A percentile compares a stretch with the other conserved stretches of the same genome.
phyloP scores from a whole-genome alignment of 2,329 filamentous ascomycete species.

The Alternaria solani region DNA sequence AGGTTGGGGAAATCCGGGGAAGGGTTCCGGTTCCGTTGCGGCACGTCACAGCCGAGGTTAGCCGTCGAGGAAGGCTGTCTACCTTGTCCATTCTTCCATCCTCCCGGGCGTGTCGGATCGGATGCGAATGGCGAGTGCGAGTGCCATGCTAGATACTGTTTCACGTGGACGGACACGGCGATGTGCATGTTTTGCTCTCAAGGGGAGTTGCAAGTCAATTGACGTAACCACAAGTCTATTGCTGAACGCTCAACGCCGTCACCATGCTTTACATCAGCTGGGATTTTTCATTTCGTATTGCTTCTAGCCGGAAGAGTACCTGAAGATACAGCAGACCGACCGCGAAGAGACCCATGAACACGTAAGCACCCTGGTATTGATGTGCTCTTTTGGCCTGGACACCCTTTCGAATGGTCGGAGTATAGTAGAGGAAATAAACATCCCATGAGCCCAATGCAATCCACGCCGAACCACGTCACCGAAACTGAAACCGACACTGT shows the following conservation, averaged over 20 bases:
- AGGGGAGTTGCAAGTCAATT: conserved; percentile 34
- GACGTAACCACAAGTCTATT: conserved; percentile 21
- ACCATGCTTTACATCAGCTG: conserved; percentile 46
- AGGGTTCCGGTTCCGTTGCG: conserved; percentile 20
- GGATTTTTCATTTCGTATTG: conserved; percentile 51
- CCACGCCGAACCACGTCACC: conserved; percentile 46
- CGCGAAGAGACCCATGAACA: conserved; percentile 52
- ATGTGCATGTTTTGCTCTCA: background rate
- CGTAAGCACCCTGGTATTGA: conserved; percentile 46
- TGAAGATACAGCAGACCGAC: conserved; percentile 48
- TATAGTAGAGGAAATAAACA: conserved; percentile 49
- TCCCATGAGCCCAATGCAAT: conserved; percentile 51
- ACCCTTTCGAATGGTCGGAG: conserved; percentile 48
- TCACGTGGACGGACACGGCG: background rate
- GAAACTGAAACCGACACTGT: conserved; percentile 40
- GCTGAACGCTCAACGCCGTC: conserved; percentile 42
- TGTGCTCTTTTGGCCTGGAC: conserved; percentile 52
- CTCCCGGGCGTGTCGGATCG: conserved; percentile 13
- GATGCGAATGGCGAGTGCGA: background rate
- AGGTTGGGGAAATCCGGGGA: conserved; percentile 30
- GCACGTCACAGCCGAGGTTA: conserved; percentile 43
- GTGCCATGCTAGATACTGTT: background rate
- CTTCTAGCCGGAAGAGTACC: conserved; percentile 51
- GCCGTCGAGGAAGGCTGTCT: conserved; percentile 23
- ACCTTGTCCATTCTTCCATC: conserved; percentile 17